These are phyloP conservation scores for Eutrema yunnanense DNA, from an alignment of 345 rosid genomes.

Conservation along the genomic window DNA sequence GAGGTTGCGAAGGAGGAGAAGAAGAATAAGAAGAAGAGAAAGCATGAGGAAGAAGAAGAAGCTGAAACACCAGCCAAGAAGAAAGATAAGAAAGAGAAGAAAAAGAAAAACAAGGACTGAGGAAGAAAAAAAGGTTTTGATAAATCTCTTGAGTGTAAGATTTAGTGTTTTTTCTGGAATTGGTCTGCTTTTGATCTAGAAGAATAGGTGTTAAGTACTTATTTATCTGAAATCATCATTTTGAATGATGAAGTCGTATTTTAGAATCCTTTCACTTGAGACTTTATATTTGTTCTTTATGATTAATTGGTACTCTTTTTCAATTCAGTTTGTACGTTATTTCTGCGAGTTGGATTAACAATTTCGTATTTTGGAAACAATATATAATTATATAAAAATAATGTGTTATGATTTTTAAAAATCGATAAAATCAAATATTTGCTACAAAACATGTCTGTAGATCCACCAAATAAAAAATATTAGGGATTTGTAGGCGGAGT, in stretches of 20 bases:
- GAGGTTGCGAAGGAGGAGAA: constrained; percentile 16
- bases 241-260: background rate
- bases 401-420: background rate
- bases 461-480: background rate
- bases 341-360: background rate
- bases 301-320: background rate
- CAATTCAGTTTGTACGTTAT: background rate
- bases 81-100: constrained; percentile 39
- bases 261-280: background rate
- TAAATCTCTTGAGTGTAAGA: background rate
- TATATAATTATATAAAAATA: background rate
- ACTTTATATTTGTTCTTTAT: background rate
- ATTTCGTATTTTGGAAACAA: background rate
- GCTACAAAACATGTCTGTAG: background rate
- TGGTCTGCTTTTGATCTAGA: background rate
- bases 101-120: constrained; percentile 44
- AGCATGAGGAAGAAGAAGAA: constrained; percentile 31
- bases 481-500: background rate
- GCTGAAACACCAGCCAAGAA: constrained; percentile 32
- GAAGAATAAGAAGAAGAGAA: constrained; percentile 46
- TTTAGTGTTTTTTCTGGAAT: background rate
- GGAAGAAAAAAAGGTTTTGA: background rate
- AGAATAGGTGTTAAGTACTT: background rate
- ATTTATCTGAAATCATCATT: background rate
- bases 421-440: background rate